Evolutionary conservation across 306 rosid genomes (phyloP).

Genomic region (Myrica gale): DNA sequence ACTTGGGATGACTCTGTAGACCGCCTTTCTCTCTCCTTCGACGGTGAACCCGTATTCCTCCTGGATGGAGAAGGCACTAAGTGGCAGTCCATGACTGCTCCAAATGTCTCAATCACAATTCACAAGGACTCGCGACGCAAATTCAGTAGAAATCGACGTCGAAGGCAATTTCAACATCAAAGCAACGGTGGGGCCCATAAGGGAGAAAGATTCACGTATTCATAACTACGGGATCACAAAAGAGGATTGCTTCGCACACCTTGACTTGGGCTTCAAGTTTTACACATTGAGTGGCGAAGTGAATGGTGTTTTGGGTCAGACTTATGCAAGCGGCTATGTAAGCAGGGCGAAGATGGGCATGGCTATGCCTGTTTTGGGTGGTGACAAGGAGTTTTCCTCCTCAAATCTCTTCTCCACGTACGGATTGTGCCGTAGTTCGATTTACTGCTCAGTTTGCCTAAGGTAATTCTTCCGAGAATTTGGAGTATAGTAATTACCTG

Average conservation of each 20-base stretch:
- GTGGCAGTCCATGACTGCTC: constrained; percentile 11
- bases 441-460: constrained; percentile 4
- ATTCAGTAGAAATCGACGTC: constrained; percentile 26
- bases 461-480: not conserved
- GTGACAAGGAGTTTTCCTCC: constrained; percentile 33
- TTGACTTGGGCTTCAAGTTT: constrained; percentile 39
- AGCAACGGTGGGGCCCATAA: constrained; percentile 32
- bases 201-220: constrained; percentile 9
- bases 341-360: constrained; percentile 45
- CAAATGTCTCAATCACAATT: constrained; percentile 1
- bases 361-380: constrained; percentile 43
- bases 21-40: constrained; percentile 23
- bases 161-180: constrained; percentile 29
- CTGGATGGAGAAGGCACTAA: constrained; percentile 4
- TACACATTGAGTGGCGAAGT: too few relatives aligned
- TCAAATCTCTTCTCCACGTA: constrained; percentile 32
- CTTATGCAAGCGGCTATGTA: constrained; percentile 28
- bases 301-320: constrained; percentile 39
- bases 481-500: constrained; percentile 14
- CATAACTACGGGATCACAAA: constrained; percentile 25
- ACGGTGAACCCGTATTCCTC: constrained; percentile 24
- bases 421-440: constrained; percentile 32
- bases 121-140: constrained; percentile 3
- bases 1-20: constrained; percentile 25
- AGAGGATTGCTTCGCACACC: constrained; percentile 39